Evolutionary conservation across 495 filamentous ascomycete species (phyloP).

Genomic region (Lasiosphaeria miniovina): DNA sequence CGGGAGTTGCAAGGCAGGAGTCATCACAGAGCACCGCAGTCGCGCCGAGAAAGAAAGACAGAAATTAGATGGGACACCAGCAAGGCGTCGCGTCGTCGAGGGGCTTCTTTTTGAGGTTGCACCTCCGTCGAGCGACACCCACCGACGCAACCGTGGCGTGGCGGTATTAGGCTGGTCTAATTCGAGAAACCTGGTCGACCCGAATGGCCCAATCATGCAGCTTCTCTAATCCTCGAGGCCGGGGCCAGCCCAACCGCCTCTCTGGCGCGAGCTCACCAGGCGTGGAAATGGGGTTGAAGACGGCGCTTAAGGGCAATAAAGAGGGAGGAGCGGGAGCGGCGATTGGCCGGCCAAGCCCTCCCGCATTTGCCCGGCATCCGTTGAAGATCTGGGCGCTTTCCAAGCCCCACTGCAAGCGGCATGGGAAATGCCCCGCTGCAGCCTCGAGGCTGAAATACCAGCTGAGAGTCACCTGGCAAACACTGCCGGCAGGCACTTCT

Average conservation of each 20-base stretch:
- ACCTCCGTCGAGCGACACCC: slow-evolving; percentile 9
- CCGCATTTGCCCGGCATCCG: not conserved
- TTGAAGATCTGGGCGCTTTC: not conserved
- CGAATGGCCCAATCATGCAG: slow-evolving; percentile 17
- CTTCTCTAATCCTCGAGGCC: not conserved
- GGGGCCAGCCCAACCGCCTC: slow-evolving; percentile 2
- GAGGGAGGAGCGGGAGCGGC: not conserved
- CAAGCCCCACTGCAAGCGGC: not conserved
- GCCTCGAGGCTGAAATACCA: too few species aligned
- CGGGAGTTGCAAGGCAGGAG: not conserved
- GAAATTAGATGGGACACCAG: not conserved
- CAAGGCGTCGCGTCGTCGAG: not conserved
- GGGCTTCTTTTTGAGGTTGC: slow-evolving; percentile 13
- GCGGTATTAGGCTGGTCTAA: slow-evolving; percentile 20
- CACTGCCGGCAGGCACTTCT: too few species aligned
- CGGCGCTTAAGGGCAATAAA: slow-evolving; percentile 27
- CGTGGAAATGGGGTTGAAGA: slow-evolving; percentile 20
- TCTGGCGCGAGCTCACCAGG: slow-evolving; percentile 11
- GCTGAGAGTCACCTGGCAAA: too few species aligned
- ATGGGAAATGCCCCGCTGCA: not conserved
- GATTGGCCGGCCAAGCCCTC: slow-evolving; percentile 23
- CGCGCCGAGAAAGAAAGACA: not conserved
- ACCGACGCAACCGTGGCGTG: not conserved
- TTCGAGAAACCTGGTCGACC: slow-evolving; percentile 10
- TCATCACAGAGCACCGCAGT: not conserved